These are phyloP conservation scores for Verruconis gallopava DNA, from an alignment of 2,329 filamentous ascomycete genomes.

Conservation along the genomic window DNA sequence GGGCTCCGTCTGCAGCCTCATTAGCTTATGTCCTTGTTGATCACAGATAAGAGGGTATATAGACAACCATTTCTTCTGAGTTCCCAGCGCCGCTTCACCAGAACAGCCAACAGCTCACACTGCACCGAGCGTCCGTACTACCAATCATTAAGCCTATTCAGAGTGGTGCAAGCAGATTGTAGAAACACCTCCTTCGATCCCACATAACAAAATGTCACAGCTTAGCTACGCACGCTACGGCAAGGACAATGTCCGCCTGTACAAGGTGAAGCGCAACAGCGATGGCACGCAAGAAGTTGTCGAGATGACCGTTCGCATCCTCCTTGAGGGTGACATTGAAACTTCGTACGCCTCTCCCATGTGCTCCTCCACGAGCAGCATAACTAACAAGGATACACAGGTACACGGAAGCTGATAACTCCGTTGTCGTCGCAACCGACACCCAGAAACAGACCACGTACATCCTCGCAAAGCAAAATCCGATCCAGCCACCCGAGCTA, in stretches of 20 bases:
- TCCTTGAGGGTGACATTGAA: conserved; percentile 88
- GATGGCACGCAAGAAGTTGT: conserved; percentile 73
- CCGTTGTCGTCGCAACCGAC: conserved; percentile 88
- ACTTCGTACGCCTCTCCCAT: conserved; percentile 52
- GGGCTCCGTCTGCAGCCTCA: neutral
- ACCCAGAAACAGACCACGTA: conserved; percentile 90
- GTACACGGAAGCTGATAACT: conserved; percentile 90
- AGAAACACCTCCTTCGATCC: too few relatives aligned
- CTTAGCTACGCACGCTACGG: conserved; percentile 57
- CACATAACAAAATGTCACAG: conserved; percentile 28
- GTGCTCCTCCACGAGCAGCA: too few relatives aligned
- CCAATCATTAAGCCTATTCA: neutral
- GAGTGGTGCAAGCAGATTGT: neutral
- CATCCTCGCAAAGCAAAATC: conserved; percentile 87
- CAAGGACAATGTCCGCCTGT: conserved; percentile 97
- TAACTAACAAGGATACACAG: conserved; percentile 30
- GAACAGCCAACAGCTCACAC: neutral
- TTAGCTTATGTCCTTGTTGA: too few relatives aligned
- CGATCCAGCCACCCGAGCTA: conserved; percentile 83
- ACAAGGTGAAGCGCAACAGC: conserved; percentile 78
- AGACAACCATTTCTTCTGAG: too few relatives aligned
- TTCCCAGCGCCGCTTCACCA: neutral
- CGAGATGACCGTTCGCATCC: conserved; percentile 88
- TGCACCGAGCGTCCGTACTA: neutral
- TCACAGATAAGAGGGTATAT: neutral